Conservation (phyloP, 2,329 filamentous ascomycete genomes). For the Diplodia intermedia region DNA sequence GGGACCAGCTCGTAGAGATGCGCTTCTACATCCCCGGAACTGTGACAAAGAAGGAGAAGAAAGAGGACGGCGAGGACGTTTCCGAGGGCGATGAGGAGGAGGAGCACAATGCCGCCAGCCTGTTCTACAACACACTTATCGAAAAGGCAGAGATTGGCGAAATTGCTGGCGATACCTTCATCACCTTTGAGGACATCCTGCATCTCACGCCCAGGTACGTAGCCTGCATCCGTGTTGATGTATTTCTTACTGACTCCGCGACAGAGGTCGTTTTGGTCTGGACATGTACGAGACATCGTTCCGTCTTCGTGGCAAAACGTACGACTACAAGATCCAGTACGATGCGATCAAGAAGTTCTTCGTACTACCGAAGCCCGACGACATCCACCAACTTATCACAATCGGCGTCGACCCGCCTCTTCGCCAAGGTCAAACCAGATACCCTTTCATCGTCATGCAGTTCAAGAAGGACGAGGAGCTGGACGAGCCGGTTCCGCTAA, state of each 20-base stretch:
- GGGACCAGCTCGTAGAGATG: constrained; percentile 97
- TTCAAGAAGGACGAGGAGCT: constrained; percentile 98
- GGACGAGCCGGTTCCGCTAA: constrained; percentile 68
- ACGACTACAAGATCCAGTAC: constrained; percentile 99
- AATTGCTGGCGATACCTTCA: constrained; percentile 97
- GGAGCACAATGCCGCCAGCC: constrained; percentile 91
- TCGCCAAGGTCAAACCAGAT: constrained; percentile 95
- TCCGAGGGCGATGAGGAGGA: constrained; percentile 69
- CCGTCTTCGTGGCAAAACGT: constrained; percentile 95
- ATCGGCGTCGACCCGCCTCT: constrained; percentile 94
- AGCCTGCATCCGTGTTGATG: background rate
- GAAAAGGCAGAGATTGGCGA: constrained; percentile 99
- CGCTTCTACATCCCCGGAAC: constrained; percentile 97
- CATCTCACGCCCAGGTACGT: constrained; percentile 90
- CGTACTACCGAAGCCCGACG: constrained; percentile 97
- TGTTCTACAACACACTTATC: constrained; percentile 98
- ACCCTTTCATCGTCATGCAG: constrained; percentile 99
- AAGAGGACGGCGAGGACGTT: constrained; percentile 71
- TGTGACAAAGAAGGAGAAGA: constrained; percentile 72
- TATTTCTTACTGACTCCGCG: constrained; percentile 39
- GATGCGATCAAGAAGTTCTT: constrained; percentile 99
- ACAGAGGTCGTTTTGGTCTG: constrained; percentile 97
- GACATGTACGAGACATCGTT: constrained; percentile 99
- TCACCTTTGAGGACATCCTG: constrained; percentile 93
- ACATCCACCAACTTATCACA: constrained; percentile 92